Evolutionary conservation across 83 land plant genomes (phyloP).

Genomic region (Picea engelmannii): DNA sequence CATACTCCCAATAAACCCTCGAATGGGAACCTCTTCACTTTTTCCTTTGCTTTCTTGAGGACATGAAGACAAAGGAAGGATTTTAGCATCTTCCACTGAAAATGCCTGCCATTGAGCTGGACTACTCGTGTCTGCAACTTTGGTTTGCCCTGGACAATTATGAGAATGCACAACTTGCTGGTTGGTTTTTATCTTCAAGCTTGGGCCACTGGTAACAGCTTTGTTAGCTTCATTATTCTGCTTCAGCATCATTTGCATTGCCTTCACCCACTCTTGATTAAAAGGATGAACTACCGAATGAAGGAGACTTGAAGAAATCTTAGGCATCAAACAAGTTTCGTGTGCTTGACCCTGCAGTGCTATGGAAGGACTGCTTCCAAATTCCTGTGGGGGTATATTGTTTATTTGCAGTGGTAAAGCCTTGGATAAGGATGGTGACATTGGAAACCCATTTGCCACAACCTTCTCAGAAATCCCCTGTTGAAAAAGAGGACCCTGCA

Average conservation of each 20-base stretch:
- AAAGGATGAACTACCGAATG: slow-evolving; percentile 1
- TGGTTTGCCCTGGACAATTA: not conserved
- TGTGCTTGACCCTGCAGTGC: slow-evolving; percentile 3
- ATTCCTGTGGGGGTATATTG: not conserved
- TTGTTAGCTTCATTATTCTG: not conserved
- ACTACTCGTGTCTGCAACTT: not conserved
- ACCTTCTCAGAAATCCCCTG: slow-evolving; percentile 8
- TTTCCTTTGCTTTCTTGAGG: not conserved
- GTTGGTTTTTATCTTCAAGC: not conserved
- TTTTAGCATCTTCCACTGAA: slow-evolving; percentile 3
- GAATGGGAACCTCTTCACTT: not conserved
- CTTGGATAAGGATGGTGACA: slow-evolving; percentile 4
- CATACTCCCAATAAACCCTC: not conserved
- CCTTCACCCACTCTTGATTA: not conserved
- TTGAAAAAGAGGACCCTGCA: not conserved
- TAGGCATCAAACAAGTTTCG: slow-evolving; percentile 3
- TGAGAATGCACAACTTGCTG: not conserved
- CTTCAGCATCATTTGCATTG: not conserved
- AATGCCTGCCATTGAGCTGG: not conserved
- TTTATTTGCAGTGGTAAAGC: not conserved
- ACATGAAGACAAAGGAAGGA: slow-evolving; percentile 3
- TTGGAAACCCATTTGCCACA: not conserved
- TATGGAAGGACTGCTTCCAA: not conserved
- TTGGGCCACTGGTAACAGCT: not conserved
- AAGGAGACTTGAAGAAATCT: not conserved